Conservation (phyloP, 2,329 filamentous ascomycete species). For the Colletotrichum cereale region DNA sequence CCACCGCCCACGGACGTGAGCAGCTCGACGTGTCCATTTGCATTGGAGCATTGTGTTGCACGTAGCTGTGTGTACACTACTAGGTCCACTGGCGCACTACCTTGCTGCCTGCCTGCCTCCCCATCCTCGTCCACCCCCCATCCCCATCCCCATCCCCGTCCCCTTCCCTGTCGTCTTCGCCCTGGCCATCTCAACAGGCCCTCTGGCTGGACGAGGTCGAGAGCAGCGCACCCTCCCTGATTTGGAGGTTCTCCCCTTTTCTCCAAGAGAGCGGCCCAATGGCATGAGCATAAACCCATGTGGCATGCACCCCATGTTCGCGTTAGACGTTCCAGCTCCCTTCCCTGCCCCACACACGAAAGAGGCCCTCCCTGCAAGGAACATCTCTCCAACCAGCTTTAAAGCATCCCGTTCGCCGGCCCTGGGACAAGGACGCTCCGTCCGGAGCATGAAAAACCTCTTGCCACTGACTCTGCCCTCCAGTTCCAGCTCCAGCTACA, state of each 20-base stretch:
- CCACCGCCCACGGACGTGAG: slow-evolving; percentile 28
- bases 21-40: slow-evolving; percentile 19
- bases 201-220: slow-evolving; percentile 12
- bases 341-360: slow-evolving; percentile 40
- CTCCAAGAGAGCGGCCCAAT: slow-evolving; percentile 34
- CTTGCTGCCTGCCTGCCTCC: neutral
- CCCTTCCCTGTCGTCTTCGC: slow-evolving; percentile 28
- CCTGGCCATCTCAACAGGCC: slow-evolving; percentile 19
- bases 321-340: slow-evolving; percentile 41
- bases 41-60: slow-evolving; percentile 11
- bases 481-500: slow-evolving; percentile 36
- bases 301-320: slow-evolving; percentile 42
- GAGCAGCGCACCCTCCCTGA: slow-evolving; percentile 22
- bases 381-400: slow-evolving; percentile 39
- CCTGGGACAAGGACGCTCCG: slow-evolving; percentile 49
- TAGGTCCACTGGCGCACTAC: no score
- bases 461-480: slow-evolving; percentile 53
- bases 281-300: slow-evolving; percentile 40
- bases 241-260: slow-evolving; percentile 31
- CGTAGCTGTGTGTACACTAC: neutral
- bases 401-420: slow-evolving; percentile 41
- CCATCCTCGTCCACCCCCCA: slow-evolving; percentile 3
- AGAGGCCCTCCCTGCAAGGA: slow-evolving; percentile 40
- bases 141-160: slow-evolving; percentile 10
- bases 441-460: slow-evolving; percentile 55